Evolutionary conservation across 225 moss, liverwort and hornwort species (phyloP).

Genomic region (Marchantia paleacea): DNA sequence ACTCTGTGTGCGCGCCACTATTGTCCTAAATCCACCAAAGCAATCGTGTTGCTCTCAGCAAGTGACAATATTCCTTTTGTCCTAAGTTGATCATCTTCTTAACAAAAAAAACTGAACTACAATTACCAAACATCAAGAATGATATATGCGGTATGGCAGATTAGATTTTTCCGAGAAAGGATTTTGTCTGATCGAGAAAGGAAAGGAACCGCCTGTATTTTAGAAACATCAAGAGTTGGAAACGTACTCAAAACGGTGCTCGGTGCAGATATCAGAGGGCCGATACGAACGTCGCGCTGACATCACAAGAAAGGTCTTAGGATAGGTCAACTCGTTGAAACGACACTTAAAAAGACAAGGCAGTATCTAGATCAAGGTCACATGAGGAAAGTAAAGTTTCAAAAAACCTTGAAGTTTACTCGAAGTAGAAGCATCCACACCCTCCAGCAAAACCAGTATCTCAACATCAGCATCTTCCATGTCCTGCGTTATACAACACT

Average conservation of each 20-base stretch:
- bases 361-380: neutral
- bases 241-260: conserved; percentile 84
- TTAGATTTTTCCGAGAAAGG: neutral
- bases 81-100: too few relatives aligned
- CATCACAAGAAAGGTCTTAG: neutral
- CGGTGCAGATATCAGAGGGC: conserved; percentile 59
- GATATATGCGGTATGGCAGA: neutral
- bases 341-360: neutral
- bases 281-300: conserved; percentile 77
- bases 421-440: conserved; percentile 89
- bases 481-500: conserved; percentile 28
- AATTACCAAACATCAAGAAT: neutral
- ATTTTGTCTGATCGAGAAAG: too few relatives aligned
- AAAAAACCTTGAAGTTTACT: conserved; percentile 69
- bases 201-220: too few relatives aligned
- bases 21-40: conserved; percentile 31
- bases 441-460: conserved; percentile 84
- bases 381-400: too few relatives aligned
- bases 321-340: neutral
- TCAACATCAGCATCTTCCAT: conserved; percentile 87
- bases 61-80: too few relatives aligned
- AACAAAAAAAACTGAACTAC: neutral
- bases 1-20: conserved; percentile 38
- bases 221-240: conserved; percentile 1
- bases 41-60: neutral